Evolutionary conservation across 768 basidiomycete species (phyloP).

Genomic region (Hemileccinum rubropunctum): DNA sequence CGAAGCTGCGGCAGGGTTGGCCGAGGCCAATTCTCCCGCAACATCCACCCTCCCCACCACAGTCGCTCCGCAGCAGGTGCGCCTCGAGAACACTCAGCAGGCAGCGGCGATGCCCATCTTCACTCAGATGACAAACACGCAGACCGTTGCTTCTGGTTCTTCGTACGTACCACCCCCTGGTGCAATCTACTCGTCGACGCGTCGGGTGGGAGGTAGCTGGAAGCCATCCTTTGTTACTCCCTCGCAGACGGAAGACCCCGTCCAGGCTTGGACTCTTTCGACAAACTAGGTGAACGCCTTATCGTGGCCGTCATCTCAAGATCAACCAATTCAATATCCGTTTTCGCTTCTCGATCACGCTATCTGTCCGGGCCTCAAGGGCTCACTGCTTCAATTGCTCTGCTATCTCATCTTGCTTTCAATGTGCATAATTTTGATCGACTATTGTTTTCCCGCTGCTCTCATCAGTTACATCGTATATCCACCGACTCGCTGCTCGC

Average conservation of each 20-base stretch:
- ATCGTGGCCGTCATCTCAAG: not conserved
- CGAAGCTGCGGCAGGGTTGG: conserved; percentile 18
- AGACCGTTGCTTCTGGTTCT: conserved; percentile 1
- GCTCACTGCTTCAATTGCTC: not conserved
- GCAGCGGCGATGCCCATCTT: conserved; percentile 23
- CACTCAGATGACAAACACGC: conserved; percentile 26
- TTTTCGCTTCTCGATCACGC: conserved; percentile 2
- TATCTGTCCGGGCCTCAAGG: conserved; percentile 8
- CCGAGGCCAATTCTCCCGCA: conserved; percentile 3
- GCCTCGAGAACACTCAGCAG: conserved; percentile 11
- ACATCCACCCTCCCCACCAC: conserved; percentile 1
- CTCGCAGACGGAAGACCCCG: conserved; percentile 30
- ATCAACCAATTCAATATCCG: conserved; percentile 13
- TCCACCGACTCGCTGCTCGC: not conserved
- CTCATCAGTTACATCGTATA: not conserved
- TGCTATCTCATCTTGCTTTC: conserved; percentile 19
- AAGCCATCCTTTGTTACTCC: conserved; percentile 20
- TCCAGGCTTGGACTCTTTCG: conserved; percentile 29
- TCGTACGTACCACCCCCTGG: conserved; percentile 56
- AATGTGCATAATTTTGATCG: conserved; percentile 23
- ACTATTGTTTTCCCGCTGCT: conserved; percentile 13
- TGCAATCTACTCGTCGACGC: conserved; percentile 45
- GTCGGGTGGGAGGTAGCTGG: conserved; percentile 58
- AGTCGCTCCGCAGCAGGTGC: conserved; percentile 26
- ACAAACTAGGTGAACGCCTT: not conserved